Evolutionary conservation across 2,329 filamentous ascomycete genomes (phyloP).

Genomic region (Graphilbum fragrans): DNA sequence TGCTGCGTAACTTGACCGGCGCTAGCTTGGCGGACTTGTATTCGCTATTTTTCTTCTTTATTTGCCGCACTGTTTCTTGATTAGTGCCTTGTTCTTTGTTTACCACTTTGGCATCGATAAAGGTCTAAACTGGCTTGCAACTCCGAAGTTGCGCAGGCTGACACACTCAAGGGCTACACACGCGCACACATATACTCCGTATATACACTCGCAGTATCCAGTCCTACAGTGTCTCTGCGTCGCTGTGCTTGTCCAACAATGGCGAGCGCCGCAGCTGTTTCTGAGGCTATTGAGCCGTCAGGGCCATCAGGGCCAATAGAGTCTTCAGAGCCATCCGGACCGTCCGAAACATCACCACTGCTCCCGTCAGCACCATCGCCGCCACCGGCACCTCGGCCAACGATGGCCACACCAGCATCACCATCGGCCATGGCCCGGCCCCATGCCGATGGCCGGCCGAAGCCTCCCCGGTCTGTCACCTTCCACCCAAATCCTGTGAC

Average conservation of each 20-base stretch:
- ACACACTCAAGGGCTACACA: too few relatives aligned
- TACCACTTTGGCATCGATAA: too few relatives aligned
- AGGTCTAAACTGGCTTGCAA: too few relatives aligned
- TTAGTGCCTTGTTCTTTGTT: too few relatives aligned
- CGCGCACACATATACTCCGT: too few relatives aligned
- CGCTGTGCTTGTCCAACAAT: constrained; percentile 3
- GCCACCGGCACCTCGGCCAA: neutral
- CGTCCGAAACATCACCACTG: neutral
- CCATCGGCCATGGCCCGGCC: constrained; percentile 9
- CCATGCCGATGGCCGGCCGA: constrained; percentile 22
- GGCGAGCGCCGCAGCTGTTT: constrained; percentile 1
- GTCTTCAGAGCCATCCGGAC: neutral
- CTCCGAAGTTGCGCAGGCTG: too few relatives aligned
- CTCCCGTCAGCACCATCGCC: constrained; percentile 2
- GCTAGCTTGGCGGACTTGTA: too few relatives aligned
- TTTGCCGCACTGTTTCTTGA: too few relatives aligned
- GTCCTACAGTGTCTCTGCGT: too few relatives aligned
- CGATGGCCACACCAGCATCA: constrained; percentile 1
- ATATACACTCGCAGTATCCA: too few relatives aligned
- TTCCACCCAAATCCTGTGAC: constrained; percentile 61
- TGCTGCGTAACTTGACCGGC: too few relatives aligned
- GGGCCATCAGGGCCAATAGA: neutral
- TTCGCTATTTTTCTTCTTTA: too few relatives aligned
- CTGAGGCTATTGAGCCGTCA: neutral
- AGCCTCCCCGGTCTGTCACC: constrained; percentile 53